These are phyloP conservation scores for Periconia digitata DNA, from an alignment of 2,329 filamentous ascomycete species.

Conservation along the genomic window DNA sequence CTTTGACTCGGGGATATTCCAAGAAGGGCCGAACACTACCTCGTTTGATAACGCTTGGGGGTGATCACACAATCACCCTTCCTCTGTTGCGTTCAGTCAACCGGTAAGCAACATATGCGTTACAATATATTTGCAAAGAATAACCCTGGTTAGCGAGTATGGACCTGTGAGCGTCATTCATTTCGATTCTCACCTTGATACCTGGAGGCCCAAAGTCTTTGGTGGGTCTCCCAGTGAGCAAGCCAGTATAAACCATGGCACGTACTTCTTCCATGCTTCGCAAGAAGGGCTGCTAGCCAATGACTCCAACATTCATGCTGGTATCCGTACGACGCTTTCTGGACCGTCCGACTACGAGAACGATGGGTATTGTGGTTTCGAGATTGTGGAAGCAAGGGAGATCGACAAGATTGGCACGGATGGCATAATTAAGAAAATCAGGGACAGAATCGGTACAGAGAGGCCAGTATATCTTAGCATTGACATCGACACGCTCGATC, in stretches of 20 bases:
- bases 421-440: conserved; percentile 78
- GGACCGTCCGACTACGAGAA: conserved; percentile 82
- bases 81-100: conserved; percentile 59
- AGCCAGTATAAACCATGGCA: conserved; percentile 81
- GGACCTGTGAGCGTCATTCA: conserved; percentile 67
- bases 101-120: conserved; percentile 36
- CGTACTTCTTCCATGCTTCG: conserved; percentile 83
- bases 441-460: conserved; percentile 70
- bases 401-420: conserved; percentile 69
- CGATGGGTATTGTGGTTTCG: conserved; percentile 81
- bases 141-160: conserved; percentile 56
- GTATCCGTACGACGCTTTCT: conserved; percentile 79
- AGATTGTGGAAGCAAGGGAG: conserved; percentile 75
- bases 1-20: conserved; percentile 66
- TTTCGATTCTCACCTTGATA: conserved; percentile 64
- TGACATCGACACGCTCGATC: conserved; percentile 87
- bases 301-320: conserved; percentile 84
- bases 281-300: conserved; percentile 78
- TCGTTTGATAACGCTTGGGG: conserved; percentile 73
- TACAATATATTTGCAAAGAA: neutral
- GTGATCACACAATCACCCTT: conserved; percentile 64
- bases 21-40: conserved; percentile 76
- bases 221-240: conserved; percentile 76
- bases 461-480: conserved; percentile 80
- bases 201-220: conserved; percentile 75